Conservation (phyloP, 768 basidiomycete species). For the Phylloporus arenicola region DNA sequence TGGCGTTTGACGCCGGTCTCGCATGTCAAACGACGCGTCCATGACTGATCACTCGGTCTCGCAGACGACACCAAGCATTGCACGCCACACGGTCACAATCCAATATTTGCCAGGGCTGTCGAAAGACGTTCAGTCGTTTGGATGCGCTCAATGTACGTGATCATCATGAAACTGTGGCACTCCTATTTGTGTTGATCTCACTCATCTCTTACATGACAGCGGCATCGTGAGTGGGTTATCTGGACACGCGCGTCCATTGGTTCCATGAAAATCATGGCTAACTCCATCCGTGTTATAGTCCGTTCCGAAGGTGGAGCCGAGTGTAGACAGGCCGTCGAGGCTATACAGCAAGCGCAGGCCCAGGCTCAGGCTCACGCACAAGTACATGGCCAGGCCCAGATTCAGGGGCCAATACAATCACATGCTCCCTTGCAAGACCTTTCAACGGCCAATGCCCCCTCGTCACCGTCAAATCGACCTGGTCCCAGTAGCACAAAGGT, state of each 20-base stretch:
- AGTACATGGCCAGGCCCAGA: constrained; percentile 14
- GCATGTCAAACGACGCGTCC: background rate
- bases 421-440: constrained; percentile 22
- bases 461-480: constrained; percentile 19
- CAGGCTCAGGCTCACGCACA: constrained; percentile 26
- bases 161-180: constrained; percentile 24
- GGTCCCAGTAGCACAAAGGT: constrained; percentile 21
- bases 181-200: constrained; percentile 20
- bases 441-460: constrained; percentile 12
- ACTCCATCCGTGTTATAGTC: constrained; percentile 41
- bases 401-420: constrained; percentile 15
- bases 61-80: constrained; percentile 83
- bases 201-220: constrained; percentile 39
- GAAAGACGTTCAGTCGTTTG: constrained; percentile 89
- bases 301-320: constrained; percentile 83
- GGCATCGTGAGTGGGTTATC: constrained; percentile 59
- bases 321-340: constrained; percentile 48
- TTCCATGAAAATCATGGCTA: constrained; percentile 23
- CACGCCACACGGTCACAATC: constrained; percentile 79
- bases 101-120: constrained; percentile 87
- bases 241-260: constrained; percentile 18
- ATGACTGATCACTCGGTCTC: constrained; percentile 6
- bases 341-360: constrained; percentile 31
- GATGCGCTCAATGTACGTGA: constrained; percentile 89
- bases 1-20: no score